Evolutionary conservation across 1,284 basidiomycete species (phyloP), one percentile per base, ranked within the genome.

Genomic region (Pseudozyma thailandica): DNA sequence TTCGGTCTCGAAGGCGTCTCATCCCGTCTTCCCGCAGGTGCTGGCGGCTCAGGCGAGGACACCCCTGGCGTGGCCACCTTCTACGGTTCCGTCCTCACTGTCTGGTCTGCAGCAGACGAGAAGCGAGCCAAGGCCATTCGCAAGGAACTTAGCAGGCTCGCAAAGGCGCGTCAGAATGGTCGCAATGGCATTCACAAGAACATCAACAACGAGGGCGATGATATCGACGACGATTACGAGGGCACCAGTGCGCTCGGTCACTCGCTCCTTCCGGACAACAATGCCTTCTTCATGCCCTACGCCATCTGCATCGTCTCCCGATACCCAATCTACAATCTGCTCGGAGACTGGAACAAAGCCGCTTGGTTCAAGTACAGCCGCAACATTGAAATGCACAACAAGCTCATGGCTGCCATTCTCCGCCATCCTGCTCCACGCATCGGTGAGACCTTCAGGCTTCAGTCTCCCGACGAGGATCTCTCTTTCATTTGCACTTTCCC

Each of bases 1-100:
- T 63, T 70, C 43, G 77, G 77, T 25, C 60, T 90, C 28, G 60
- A 92, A 25, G 86, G 90, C 88, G 91, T 90, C 21, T 89, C 91
- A 49, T 87, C 92, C 21, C 90, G 90, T 1, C 90, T 90, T 7
- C 84, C 89, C 4, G 87, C 88, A 71, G 75, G 41, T 21, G 18
- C 55, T 26, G 27, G 33, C 6, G 25, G 55, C 26, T 30, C 56
- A 2, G 63, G 71, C 31, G 80, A 82, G 20, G 71, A 78, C 48
- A 69, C 59, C 31, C 58, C 59, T 18, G 50, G 64, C 50, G 37
- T 56, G n/a, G 62, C 78, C 35, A 75, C 78, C 23, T 75, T 78
- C 45, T 78, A 77, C 58, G 74, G 76, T 27, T 70, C 80, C 18
- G 69, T 59, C 42, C 62, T 77, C n/a, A 72, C 64, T 12, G 72